These are phyloP conservation scores for Orobanche coerulescens DNA, from an alignment of 257 asterid genomes.

Conservation along the genomic window DNA sequence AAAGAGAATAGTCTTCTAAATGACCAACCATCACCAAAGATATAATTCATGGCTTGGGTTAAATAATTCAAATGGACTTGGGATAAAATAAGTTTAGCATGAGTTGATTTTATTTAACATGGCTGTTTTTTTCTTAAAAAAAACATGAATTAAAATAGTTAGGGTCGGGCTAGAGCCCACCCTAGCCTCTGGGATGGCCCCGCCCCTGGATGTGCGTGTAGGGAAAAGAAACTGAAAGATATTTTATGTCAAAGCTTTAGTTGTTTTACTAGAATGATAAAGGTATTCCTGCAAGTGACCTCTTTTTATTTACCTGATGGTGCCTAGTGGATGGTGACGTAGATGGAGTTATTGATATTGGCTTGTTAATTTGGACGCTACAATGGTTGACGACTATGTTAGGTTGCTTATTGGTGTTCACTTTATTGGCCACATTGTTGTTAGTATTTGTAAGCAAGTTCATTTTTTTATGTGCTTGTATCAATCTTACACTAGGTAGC, in stretches of 20 bases:
- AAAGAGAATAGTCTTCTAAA: too few species aligned
- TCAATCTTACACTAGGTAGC: constrained; percentile 25
- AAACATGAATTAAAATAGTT: too few species aligned
- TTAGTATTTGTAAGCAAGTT: neutral
- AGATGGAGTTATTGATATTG: neutral
- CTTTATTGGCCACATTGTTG: neutral
- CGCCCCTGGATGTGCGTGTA: neutral
- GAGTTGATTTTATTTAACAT: too few species aligned
- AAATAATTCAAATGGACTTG: too few species aligned
- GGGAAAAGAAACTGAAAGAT: too few species aligned
- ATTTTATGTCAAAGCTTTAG: too few species aligned
- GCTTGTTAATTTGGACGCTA: neutral
- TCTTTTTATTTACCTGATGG: neutral
- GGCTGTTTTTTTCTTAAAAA: too few species aligned
- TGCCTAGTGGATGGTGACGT: neutral
- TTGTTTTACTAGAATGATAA: neutral
- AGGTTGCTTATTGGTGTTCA: neutral
- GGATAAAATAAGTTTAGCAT: too few species aligned
- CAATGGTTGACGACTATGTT: neutral
- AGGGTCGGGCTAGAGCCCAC: too few species aligned
- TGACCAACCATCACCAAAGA: too few species aligned
- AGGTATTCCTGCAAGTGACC: neutral
- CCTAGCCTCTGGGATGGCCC: too few species aligned
- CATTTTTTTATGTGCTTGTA: neutral
- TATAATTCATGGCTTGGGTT: too few species aligned